Evolutionary conservation across 2,329 filamentous ascomycete species (phyloP), one percentile per base, ranked within the genome.

Genomic region (Amesomyces nigricolor): DNA sequence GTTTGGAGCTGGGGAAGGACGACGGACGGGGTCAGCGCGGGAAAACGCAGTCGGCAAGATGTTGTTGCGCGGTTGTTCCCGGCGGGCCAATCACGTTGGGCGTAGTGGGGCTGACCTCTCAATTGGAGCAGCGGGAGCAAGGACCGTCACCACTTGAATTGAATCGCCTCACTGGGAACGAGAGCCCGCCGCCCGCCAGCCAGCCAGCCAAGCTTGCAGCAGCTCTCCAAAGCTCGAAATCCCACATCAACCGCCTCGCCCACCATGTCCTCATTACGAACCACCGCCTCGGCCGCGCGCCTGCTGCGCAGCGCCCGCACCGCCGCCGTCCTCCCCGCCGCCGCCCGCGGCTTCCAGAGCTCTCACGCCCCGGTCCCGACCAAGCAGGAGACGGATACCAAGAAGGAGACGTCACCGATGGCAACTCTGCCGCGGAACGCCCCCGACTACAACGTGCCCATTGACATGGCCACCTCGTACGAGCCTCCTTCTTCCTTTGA

Each of bases 401-500:
- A 66, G 58, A 64, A 69, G 59, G 68, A 72, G 60, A 65, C 70
- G 57, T 70, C 66, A 61, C 68, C 70, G 52, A 68, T 71, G 60
- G 68, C 66, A 61, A 68, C 66, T 59, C 72, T 69, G 56, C 63
- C 64, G 62, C 78, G 76, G 63, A 89, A 94, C 70, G 79, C 88
- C 65, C 90, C 89, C 58, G 87, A 96, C 70, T 96, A 95, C 71
- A 80, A 81, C 62, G 87, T 86, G 43, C 85, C 85, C 49, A 80
- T 88, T 65, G 92, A 97, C 73, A 91, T 91, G 74, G 88, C 88
- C 61, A 95, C 90, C 62, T 96, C 91, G 91, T 96, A 81, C 70
- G 86, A 45, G 13, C 35, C 14, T 39, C 16, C 9, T 16, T 14
- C 13, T 13, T 1, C 30, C 7, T 5, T 29, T 16, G 11, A 38